Percentiles rank a stretch among this genome's conserved stretches.
Conservation (phyloP, 331 rosid genomes). For the Dryas integrifolia region DNA sequence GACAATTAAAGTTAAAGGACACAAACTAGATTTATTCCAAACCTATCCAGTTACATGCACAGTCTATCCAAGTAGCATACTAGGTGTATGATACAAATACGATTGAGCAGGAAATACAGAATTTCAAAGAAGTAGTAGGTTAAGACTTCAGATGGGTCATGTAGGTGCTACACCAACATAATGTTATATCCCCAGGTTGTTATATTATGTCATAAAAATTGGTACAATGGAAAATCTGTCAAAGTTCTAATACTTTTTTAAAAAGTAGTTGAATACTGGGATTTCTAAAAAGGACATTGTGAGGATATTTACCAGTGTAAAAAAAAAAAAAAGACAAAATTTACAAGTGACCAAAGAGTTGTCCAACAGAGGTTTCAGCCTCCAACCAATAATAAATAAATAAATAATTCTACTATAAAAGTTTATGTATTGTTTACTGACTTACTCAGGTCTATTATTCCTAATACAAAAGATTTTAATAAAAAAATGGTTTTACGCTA, state of each 20-base stretch:
- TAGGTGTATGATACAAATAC: background rate
- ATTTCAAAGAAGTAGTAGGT: background rate
- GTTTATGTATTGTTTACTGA: background rate
- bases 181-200: background rate
- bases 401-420: background rate
- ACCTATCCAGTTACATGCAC: background rate
- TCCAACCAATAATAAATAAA: background rate
- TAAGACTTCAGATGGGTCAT: background rate
- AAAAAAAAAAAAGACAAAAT: background rate
- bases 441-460: background rate
- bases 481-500: background rate
- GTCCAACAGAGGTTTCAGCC: background rate
- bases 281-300: background rate
- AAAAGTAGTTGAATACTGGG: background rate
- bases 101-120: background rate
- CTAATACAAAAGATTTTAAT: background rate
- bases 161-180: constrained; percentile 7
- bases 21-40: background rate
- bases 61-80: background rate
- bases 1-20: background rate
- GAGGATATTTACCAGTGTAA: background rate
- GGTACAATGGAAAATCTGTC: background rate
- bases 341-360: background rate
- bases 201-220: background rate
- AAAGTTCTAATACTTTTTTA: background rate